Base-by-base conservation (phyloP, 805 yeast species). In the Candida ficus region DNA sequence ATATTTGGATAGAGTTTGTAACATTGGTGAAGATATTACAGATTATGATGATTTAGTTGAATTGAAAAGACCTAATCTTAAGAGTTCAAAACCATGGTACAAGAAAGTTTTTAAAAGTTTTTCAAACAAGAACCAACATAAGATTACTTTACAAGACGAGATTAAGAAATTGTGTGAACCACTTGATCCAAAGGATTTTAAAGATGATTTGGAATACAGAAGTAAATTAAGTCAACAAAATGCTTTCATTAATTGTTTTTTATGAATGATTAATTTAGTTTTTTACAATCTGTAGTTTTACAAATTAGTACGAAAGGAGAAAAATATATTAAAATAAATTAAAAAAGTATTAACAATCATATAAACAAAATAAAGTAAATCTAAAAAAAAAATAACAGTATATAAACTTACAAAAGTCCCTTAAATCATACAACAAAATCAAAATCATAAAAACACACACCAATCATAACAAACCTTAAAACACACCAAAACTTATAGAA, bases 161-260 rank as follows among this genome's bases (percentile, higher is more conserved):
- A 25, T 25, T 12, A 9, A 8, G 1, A 37, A 23, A 23, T 13
- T 30, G 1, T 23, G 22, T 13, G 10, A 23, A 13, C 22, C 22
- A 7, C 10, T 38, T 7, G 26, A 38, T 5, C 26, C 31, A 14
- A 13, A 19, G 1, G 32, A 38, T 31, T 38, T 38, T 13, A 21
- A 38, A 21, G 32, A 32, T 32, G 36, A 16, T 3, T 17, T 38
- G 12, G 41, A 38, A 5, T 38, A 38, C 13, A 32, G 28, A 14
- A 9, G 19, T 4, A 12, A 20, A 17, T 12, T 38, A n/a, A 19
- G 36, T 19, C 25, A 25, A 20, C 31, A 32, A 12, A 38, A 38
- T 20, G 41, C 41, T 27, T 38, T 38, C 16, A 19, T 31, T 17
- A 38, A 38, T 12, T 25, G 36, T 20, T 38, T 38, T 19, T 10